Conservation (phyloP, 768 basidiomycete genomes). For the Imleria badia region DNA sequence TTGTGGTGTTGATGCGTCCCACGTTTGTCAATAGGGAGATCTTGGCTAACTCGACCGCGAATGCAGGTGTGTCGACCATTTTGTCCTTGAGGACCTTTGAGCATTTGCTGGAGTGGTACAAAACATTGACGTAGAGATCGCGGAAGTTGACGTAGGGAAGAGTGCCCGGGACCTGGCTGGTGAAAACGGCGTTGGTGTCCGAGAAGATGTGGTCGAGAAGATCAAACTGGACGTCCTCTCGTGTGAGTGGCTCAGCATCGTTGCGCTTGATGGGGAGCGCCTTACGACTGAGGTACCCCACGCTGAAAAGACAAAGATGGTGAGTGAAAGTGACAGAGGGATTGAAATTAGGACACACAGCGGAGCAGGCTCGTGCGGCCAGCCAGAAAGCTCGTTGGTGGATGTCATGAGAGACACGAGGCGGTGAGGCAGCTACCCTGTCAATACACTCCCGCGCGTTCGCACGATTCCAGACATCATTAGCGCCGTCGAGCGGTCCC, state of each 20-base stretch:
- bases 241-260: conserved; percentile 80
- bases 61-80: conserved; percentile 78
- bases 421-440: conserved; percentile 32
- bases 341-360: conserved; percentile 42
- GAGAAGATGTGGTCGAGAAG: conserved; percentile 78
- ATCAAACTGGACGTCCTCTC: conserved; percentile 86
- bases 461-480: conserved; percentile 28
- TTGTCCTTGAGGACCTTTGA: conserved; percentile 88
- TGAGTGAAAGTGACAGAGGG: conserved; percentile 14
- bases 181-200: conserved; percentile 67
- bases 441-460: conserved; percentile 22
- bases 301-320: conserved; percentile 33
- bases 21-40: conserved; percentile 85
- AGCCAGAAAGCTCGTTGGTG: conserved; percentile 39
- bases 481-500: conserved; percentile 14
- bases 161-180: conserved; percentile 54
- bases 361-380: conserved; percentile 51
- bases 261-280: conserved; percentile 78
- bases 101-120: conserved; percentile 79
- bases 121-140: conserved; percentile 79
- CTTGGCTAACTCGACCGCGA: conserved; percentile 78
- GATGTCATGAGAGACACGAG: conserved; percentile 47
- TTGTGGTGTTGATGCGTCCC: conserved; percentile 89
- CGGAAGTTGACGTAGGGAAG: conserved; percentile 65
- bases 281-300: conserved; percentile 58